These are phyloP conservation scores for Berkeleyomyces rouxiae DNA, from an alignment of 2,329 filamentous ascomycete species.

Conservation along the genomic window DNA sequence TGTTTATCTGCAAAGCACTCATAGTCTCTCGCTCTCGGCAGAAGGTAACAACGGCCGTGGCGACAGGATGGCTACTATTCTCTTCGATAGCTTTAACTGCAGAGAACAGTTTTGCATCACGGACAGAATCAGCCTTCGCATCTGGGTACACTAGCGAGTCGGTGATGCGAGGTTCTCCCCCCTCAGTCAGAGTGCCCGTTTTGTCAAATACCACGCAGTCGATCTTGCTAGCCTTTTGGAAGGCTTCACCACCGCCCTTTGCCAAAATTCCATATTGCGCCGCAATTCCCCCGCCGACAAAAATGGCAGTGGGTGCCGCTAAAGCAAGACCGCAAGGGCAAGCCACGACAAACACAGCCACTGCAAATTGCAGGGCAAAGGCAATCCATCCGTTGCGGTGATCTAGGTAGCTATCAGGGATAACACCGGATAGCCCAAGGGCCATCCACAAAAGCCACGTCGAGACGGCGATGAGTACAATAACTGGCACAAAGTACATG, in stretches of 20 bases:
- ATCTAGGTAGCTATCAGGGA: constrained; percentile 41
- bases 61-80: constrained; percentile 59
- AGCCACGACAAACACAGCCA: constrained; percentile 73
- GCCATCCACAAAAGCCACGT: constrained; percentile 59
- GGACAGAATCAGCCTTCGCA: constrained; percentile 15
- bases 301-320: constrained; percentile 73
- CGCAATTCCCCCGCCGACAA: constrained; percentile 65
- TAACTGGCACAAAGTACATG: constrained; percentile 58
- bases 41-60: constrained; percentile 49
- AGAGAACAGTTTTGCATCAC: constrained; percentile 25
- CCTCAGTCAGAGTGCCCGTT: constrained; percentile 64
- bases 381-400: constrained; percentile 48
- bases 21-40: constrained; percentile 27
- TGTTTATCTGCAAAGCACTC: constrained; percentile 15
- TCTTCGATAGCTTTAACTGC: constrained; percentile 47
- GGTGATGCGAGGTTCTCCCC: constrained; percentile 55
- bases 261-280: constrained; percentile 67
- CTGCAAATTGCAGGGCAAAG: constrained; percentile 68
- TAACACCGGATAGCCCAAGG: constrained; percentile 39
- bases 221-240: constrained; percentile 65
- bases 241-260: constrained; percentile 71
- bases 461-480: constrained; percentile 49
- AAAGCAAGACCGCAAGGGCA: constrained; percentile 73
- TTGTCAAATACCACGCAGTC: constrained; percentile 78
- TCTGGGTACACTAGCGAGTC: constrained; percentile 28